Evolutionary conservation across 768 basidiomycete genomes (phyloP), one percentile per base, ranked within the genome.

Genomic region (Naganishia antarctica): DNA sequence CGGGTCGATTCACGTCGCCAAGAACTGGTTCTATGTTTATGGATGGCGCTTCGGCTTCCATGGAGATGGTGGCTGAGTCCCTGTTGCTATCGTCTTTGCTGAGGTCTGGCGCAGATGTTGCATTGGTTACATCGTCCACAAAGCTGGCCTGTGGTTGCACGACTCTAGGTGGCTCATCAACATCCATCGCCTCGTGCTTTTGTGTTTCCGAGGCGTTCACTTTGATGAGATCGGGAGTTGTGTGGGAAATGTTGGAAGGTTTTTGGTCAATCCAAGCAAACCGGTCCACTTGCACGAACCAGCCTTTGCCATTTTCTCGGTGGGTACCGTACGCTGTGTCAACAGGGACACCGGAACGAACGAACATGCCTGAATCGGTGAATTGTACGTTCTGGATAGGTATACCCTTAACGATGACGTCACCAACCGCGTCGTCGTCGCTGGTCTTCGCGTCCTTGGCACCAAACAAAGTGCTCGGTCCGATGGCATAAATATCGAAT

Each of bases 351-450:
- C 53, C 53, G 15, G 53, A 40, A 25, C 59, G 59, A 7, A 60
- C 59, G 26, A 60, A 60, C 43, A 60, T 31, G n/a, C 59, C 61
- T 9, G 61, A 48, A 28, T 62, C 46, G 32, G 61, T 62, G 31
- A 62, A 62, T 50, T 47, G 46, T 7, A 62, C 34, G 48, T 62
- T 47, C 25, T 60, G 32, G 26, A 47, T 21, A 2, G 59, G 43
- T 21, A 60, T 45, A 21, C 46, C n/a, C 18, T 34, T 23, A 3
- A 47, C 59, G 29, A 60, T 43, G 43, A 46, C 41, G 21, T 44
- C 28, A 13, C n/a, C 18, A 47, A 5, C 28, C 12, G 26, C 21
- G 1, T 18, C 21, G 8, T 31, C 31, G 5, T 32, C 47, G 7
- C 23, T 18, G 34, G 32, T 9, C 34, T 26, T 11, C 44, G 26